Evolutionary conservation across 805 yeast genomes (phyloP).

Genomic region (Candida insectorum): DNA sequence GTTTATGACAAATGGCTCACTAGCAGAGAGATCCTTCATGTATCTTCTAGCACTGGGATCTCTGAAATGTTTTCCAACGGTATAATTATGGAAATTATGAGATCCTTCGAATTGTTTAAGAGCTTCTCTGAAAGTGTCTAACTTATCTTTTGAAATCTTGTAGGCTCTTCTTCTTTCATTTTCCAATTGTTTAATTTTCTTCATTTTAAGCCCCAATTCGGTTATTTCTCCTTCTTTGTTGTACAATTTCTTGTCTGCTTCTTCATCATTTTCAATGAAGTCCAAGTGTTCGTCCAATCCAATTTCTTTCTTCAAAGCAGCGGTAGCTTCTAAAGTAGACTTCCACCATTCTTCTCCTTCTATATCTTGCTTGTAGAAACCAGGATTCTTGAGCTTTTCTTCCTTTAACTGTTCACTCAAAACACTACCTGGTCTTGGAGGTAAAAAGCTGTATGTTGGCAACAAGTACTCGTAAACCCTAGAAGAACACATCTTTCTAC

Average conservation of each 20-base stretch:
- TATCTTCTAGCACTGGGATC: constrained; percentile 83
- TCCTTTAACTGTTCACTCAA: constrained; percentile 58
- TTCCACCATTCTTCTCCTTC: constrained; percentile 81
- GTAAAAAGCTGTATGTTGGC: constrained; percentile 86
- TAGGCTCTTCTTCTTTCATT: constrained; percentile 64
- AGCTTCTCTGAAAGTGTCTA: constrained; percentile 61
- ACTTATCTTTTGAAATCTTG: constrained; percentile 60
- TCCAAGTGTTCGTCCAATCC: constrained; percentile 1
- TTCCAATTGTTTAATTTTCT: constrained; percentile 59
- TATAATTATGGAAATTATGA: constrained; percentile 89
- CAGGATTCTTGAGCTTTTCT: constrained; percentile 55
- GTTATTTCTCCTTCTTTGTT: constrained; percentile 37
- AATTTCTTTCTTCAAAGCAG: constrained; percentile 5
- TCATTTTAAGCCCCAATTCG: constrained; percentile 27
- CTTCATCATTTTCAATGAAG: constrained; percentile 3
- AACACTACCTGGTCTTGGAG: constrained; percentile 78
- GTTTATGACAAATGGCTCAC: constrained; percentile 87
- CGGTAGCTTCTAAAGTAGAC: constrained; percentile 26
- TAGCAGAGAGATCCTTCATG: constrained; percentile 75
- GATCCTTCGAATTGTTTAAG: constrained; percentile 77
- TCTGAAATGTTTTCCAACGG: constrained; percentile 73
- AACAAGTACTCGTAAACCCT: constrained; percentile 90
- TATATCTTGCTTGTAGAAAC: constrained; percentile 53
- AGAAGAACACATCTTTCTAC: constrained; percentile 94
- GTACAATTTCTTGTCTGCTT: constrained; percentile 6